phyloP scores from a whole-genome alignment of 2,329 filamentous ascomycete genomes.

The Cordyceps militaris region DNA sequence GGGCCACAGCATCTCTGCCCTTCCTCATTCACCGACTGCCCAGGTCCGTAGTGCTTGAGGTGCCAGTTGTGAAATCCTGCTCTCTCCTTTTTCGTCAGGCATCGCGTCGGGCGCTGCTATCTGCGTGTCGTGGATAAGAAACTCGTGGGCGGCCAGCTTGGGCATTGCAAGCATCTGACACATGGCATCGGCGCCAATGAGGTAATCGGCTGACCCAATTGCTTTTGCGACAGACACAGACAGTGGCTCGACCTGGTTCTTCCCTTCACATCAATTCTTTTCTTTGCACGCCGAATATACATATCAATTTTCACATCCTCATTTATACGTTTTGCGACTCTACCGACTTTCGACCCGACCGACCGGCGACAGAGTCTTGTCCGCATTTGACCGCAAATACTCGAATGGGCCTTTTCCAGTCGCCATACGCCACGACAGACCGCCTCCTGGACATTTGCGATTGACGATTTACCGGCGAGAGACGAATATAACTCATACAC shows the following conservation, averaged over 20 bases:
- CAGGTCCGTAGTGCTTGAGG: background rate
- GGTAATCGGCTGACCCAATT: constrained; percentile 8
- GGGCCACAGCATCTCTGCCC: background rate
- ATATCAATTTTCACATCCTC: background rate
- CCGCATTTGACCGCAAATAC: background rate
- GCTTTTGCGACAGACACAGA: background rate
- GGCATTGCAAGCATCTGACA: constrained; percentile 3
- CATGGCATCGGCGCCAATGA: background rate
- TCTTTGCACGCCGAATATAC: background rate
- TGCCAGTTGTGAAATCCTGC: background rate
- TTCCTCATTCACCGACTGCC: background rate
- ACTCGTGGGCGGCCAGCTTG: background rate
- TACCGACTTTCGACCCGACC: background rate
- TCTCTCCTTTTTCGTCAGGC: background rate
- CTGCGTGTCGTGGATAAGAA: background rate
- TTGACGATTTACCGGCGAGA: background rate
- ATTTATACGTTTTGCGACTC: background rate
- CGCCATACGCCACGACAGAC: background rate
- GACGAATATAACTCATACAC: background rate
- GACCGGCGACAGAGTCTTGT: background rate
- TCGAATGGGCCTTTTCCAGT: constrained; percentile 3
- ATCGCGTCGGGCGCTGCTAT: background rate
- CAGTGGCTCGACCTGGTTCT: background rate
- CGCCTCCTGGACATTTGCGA: background rate
- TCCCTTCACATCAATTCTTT: background rate